Percentiles rank a stretch among this genome's conserved stretches.
These are phyloP conservation scores for Carnegiea gigantea DNA, from an alignment of 179 eudicot species.

Conservation along the genomic window DNA sequence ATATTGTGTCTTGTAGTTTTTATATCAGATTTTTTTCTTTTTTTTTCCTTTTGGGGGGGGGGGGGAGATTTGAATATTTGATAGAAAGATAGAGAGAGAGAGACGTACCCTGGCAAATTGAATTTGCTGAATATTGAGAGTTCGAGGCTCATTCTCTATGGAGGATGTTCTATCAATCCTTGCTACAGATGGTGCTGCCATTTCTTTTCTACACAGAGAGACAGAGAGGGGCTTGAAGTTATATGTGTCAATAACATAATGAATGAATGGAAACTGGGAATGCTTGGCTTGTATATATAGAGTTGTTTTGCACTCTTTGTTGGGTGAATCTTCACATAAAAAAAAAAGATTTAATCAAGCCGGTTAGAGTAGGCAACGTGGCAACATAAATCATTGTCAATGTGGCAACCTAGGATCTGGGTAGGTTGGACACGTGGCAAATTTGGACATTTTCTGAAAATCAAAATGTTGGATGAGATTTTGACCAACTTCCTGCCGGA, in stretches of 20 bases:
- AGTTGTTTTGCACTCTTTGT: not conserved
- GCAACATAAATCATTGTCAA: not conserved
- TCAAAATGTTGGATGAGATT: not conserved
- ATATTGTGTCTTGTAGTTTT: too few species aligned
- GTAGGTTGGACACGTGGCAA: constrained; percentile 22
- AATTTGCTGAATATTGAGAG: constrained; percentile 46
- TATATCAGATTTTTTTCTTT: too few species aligned
- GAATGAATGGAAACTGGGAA: too few species aligned
- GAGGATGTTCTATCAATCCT: constrained; percentile 48
- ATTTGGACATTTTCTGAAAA: not conserved
- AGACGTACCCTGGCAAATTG: constrained; percentile 51
- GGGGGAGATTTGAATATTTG: too few species aligned
- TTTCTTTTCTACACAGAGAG: not conserved
- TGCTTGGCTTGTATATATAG: not conserved
- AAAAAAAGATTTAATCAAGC: too few species aligned
- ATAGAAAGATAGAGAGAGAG: not conserved
- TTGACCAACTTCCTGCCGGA: not conserved
- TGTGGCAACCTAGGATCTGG: constrained; percentile 20
- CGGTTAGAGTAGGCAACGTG: constrained; percentile 4
- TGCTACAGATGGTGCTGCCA: constrained; percentile 20
- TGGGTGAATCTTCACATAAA: not conserved
- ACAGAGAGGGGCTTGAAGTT: too few species aligned
- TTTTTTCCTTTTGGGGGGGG: too few species aligned
- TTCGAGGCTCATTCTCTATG: constrained; percentile 53
- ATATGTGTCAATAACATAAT: too few species aligned